phyloP scores from a whole-genome alignment of 116 monocot species.

The Trichopus zeylanicus region DNA sequence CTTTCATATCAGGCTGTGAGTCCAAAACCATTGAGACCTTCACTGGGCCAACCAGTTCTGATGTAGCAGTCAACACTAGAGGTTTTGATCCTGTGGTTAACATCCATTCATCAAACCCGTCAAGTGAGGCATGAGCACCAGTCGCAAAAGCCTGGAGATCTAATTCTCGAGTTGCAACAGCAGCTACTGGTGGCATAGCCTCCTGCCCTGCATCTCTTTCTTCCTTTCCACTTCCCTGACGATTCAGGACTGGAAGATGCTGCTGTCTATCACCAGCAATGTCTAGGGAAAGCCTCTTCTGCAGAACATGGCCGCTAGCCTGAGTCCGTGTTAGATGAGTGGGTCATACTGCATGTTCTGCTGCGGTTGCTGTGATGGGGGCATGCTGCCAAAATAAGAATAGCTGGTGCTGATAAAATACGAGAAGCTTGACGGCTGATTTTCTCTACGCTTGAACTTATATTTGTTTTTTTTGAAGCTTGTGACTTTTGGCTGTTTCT shows the following conservation, averaged over 20 bases:
- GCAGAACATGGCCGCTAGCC: constrained; percentile 20
- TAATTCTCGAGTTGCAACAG: too few relatives aligned
- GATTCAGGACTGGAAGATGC: too few relatives aligned
- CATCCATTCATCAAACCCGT: neutral
- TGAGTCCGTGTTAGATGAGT: neutral
- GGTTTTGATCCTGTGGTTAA: too few relatives aligned
- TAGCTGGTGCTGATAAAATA: neutral
- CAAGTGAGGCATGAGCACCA: neutral
- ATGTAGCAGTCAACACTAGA: too few relatives aligned
- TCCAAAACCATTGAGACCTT: too few relatives aligned
- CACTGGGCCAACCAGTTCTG: neutral
- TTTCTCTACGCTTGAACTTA: constrained; percentile 61
- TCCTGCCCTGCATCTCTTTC: neutral
- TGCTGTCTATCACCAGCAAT: too few relatives aligned
- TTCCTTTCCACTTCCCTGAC: neutral
- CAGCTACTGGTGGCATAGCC: too few relatives aligned
- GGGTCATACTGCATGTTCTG: neutral
- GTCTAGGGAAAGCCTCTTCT: constrained; percentile 28
- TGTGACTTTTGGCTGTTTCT: constrained; percentile 6
- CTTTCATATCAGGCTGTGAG: too few relatives aligned
- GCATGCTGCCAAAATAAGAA: neutral
- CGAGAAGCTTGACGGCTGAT: neutral
- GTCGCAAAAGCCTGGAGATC: neutral
- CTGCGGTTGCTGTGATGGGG: neutral
- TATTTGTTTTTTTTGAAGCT: constrained; percentile 67